Percentiles rank a stretch among this genome's conserved stretches.
These are phyloP conservation scores for Starmerella stigmatis DNA, from an alignment of 805 yeast species.

Conservation along the genomic window DNA sequence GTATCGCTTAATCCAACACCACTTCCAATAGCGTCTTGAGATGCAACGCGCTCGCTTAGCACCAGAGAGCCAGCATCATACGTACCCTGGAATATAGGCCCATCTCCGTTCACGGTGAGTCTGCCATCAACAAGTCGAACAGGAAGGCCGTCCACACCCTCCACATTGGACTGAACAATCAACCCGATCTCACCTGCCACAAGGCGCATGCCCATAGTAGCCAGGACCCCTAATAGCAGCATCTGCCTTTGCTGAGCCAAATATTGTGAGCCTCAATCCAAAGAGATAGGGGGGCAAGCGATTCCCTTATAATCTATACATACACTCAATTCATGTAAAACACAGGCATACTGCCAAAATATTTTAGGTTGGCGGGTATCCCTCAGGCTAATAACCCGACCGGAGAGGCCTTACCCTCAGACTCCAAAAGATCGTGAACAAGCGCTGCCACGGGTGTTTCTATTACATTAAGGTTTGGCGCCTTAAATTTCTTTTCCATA, in stretches of 20 bases:
- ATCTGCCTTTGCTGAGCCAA: too few relatives aligned
- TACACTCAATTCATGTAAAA: too few relatives aligned
- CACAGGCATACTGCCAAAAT: neutral
- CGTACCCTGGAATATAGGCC: constrained; percentile 20
- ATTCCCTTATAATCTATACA: neutral
- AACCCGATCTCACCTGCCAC: constrained; percentile 20
- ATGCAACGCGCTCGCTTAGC: constrained; percentile 18
- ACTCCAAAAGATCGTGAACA: constrained; percentile 29
- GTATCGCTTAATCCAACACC: constrained; percentile 15
- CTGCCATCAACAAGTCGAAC: constrained; percentile 19
- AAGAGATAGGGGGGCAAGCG: too few relatives aligned
- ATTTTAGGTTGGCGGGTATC: neutral
- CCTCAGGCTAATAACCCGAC: constrained; percentile 15
- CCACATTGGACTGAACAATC: constrained; percentile 9
- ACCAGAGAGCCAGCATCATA: constrained; percentile 13
- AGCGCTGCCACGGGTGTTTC: constrained; percentile 26
- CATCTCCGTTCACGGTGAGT: constrained; percentile 13
- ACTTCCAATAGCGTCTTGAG: constrained; percentile 17
- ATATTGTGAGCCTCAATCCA: too few relatives aligned
- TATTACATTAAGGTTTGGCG: constrained; percentile 33
- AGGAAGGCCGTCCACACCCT: constrained; percentile 14
- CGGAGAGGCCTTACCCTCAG: constrained; percentile 25
- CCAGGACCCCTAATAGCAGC: neutral
- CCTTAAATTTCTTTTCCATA: constrained; percentile 49
- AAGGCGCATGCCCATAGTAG: neutral